phyloP scores from a whole-genome alignment of 129 eudicot species.

The Chrysanthemum lavandulifolium region DNA sequence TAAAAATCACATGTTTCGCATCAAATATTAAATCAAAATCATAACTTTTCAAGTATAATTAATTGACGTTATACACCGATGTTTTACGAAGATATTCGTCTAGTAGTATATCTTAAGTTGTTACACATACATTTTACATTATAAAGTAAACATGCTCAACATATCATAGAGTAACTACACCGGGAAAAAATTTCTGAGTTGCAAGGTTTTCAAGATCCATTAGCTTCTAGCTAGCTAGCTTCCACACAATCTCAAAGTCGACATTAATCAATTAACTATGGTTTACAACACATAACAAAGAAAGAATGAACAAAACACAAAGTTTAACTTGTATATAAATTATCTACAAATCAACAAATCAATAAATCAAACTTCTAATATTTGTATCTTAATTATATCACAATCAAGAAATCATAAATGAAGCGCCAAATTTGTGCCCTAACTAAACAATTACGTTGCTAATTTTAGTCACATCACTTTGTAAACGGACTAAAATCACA shows the following conservation, averaged over 20 bases:
- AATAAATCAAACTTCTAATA: neutral
- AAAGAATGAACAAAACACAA: neutral
- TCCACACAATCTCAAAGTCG: neutral
- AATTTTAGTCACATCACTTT: conserved; percentile 8
- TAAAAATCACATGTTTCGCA: too few relatives aligned
- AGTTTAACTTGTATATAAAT: too few relatives aligned
- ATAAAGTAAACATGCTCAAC: neutral
- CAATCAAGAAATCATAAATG: conserved; percentile 9
- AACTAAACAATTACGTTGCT: conserved; percentile 7
- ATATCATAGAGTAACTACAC: too few relatives aligned
- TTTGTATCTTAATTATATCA: neutral
- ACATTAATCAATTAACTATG: neutral
- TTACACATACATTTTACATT: neutral
- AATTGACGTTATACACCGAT: too few relatives aligned
- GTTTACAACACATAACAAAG: neutral
- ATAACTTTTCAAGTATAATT: too few relatives aligned
- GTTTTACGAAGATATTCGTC: too few relatives aligned
- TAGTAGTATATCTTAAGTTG: neutral
- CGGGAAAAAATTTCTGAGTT: too few relatives aligned
- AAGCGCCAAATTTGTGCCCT: conserved; percentile 16
- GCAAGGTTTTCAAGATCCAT: too few relatives aligned
- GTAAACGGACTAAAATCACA: conserved; percentile 14
- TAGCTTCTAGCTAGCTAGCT: too few relatives aligned
- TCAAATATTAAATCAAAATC: too few relatives aligned
- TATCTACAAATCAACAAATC: neutral